Conservation (phyloP, 768 basidiomycete species). For the Collybia sp. region DNA sequence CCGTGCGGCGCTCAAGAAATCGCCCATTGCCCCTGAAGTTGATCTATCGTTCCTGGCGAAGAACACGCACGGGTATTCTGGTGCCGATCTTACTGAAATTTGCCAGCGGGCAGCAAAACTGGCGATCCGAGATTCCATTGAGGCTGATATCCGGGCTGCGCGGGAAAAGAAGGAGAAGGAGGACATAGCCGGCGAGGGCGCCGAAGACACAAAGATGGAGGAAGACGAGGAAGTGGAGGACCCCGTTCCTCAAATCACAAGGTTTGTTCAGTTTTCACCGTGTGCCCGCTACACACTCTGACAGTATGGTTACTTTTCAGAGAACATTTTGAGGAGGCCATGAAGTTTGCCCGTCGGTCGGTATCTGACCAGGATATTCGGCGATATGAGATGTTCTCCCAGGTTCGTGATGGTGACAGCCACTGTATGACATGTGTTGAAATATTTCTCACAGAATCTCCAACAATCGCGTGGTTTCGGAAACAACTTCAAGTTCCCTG, state of each 20-base stretch:
- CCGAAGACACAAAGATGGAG: conserved; percentile 66
- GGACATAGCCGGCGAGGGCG: conserved; percentile 46
- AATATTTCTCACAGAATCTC: conserved; percentile 52
- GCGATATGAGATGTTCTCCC: conserved; percentile 97
- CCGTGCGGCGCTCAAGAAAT: conserved; percentile 86
- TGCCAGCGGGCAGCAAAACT: conserved; percentile 97
- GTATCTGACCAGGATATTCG: conserved; percentile 96
- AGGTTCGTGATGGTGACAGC: conserved; percentile 35
- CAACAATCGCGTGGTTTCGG: conserved; percentile 93
- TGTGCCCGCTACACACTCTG: not conserved
- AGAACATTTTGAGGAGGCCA: conserved; percentile 98
- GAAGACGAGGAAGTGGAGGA: conserved; percentile 80
- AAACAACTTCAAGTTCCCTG: conserved; percentile 98
- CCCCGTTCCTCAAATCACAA: conserved; percentile 86
- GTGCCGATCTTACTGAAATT: conserved; percentile 99
- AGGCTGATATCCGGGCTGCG: conserved; percentile 76
- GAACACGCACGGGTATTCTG: conserved; percentile 96
- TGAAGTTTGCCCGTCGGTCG: conserved; percentile 95
- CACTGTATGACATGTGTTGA: conserved; percentile 7
- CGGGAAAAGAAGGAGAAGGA: conserved; percentile 81
- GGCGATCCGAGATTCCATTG: conserved; percentile 93
- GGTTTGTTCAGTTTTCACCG: conserved; percentile 29
- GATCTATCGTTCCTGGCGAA: conserved; percentile 85
- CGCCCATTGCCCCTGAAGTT: conserved; percentile 79
- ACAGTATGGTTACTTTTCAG: conserved; percentile 24